Percentiles rank a stretch among this genome's conserved stretches.
phyloP scores from a whole-genome alignment of 352 stramenopile species.

The Pythium sukuiense region DNA sequence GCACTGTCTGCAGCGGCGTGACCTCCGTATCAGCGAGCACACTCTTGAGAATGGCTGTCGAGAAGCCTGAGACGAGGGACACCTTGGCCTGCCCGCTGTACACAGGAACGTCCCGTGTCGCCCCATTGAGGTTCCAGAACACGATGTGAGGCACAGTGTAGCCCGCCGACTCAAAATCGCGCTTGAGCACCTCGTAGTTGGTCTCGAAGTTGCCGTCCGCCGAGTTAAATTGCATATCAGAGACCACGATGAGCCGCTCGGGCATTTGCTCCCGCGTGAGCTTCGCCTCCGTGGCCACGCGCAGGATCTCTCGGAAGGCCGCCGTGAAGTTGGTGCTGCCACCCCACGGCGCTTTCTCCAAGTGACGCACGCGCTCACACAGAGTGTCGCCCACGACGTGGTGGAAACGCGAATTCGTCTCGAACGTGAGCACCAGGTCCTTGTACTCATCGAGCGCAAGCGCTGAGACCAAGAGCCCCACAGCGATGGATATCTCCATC shows the following conservation, averaged over 20 bases:
- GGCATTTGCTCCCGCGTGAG: conserved; percentile 52
- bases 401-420: conserved; percentile 39
- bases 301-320: conserved; percentile 62
- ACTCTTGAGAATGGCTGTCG: conserved; percentile 41
- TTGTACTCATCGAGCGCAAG: conserved; percentile 48
- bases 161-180: conserved; percentile 32
- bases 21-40: conserved; percentile 30
- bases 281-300: conserved; percentile 33
- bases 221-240: conserved; percentile 82
- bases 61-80: conserved; percentile 57
- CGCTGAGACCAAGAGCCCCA: conserved; percentile 43
- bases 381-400: conserved; percentile 38
- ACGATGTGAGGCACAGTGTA: conserved; percentile 61
- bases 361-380: conserved; percentile 28
- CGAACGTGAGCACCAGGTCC: conserved; percentile 57
- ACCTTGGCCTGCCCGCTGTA: conserved; percentile 38
- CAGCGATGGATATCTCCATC: conserved; percentile 46
- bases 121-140: conserved; percentile 76
- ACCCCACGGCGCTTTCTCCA: conserved; percentile 37
- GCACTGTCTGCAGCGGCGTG: conserved; percentile 38
- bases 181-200: conserved; percentile 42
- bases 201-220: conserved; percentile 44
- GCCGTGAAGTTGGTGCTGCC: conserved; percentile 62
- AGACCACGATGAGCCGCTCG: conserved; percentile 69
- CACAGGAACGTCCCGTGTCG: conserved; percentile 32